Evolutionary conservation across 2,329 filamentous ascomycete species (phyloP).

Genomic region (Hypoxylon sp.): DNA sequence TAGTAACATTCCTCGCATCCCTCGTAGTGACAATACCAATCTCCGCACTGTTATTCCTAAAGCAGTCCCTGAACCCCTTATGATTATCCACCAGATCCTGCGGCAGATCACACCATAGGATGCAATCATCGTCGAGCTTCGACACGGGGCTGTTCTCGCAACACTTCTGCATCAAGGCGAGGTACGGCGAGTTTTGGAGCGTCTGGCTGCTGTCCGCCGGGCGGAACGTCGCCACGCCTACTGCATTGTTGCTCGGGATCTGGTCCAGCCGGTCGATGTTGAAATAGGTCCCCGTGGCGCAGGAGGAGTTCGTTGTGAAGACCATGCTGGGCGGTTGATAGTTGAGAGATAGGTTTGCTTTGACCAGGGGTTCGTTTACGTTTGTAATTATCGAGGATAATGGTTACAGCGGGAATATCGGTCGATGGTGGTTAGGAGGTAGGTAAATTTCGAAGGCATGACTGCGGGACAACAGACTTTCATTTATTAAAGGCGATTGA

Average conservation of each 20-base stretch:
- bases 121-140: neutral
- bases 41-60: neutral
- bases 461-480: neutral
- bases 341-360: neutral
- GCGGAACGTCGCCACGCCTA: neutral
- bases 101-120: conserved; percentile 7
- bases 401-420: neutral
- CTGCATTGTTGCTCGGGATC: neutral
- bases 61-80: neutral
- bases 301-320: conserved; percentile 1
- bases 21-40: neutral
- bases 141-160: neutral
- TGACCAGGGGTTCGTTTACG: neutral
- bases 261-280: conserved; percentile 1
- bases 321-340: neutral
- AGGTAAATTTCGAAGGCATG: neutral
- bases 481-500: neutral
- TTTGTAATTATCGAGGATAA: neutral
- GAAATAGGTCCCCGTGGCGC: neutral
- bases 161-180: conserved; percentile 4
- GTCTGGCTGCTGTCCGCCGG: neutral
- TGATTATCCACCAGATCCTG: conserved; percentile 6
- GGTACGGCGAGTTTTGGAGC: neutral
- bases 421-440: neutral
- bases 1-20: conserved; percentile 1